Evolutionary conservation across 805 yeast species (phyloP), one percentile per base, ranked within the genome.

Genomic region (Ogataea ramenticola): DNA sequence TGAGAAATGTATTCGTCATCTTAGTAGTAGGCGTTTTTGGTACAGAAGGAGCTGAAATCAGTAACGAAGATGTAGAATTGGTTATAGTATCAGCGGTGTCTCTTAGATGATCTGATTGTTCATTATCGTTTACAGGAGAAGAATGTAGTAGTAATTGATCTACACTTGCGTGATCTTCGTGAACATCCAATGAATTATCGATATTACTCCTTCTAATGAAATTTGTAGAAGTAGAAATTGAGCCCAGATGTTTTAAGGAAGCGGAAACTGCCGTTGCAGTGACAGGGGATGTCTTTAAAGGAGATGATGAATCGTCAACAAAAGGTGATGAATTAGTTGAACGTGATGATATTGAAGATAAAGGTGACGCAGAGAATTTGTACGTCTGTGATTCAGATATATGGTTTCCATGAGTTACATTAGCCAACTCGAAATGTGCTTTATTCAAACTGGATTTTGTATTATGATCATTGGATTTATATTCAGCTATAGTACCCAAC

Each of bases 261-360:
- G 27, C 27, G 6, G 27, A 24, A 24, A 24, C 27, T 7, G 6
- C 10, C 10, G 10, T 10, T 10, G 9, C 30, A 39, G 7, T 19
- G 11, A 59, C 39, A 15, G 64, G 65, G n/a, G 62, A 57, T 3
- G 64, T 61, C 40, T 50, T 53, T 24, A 57, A 34, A 9, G 63
- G 63, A 1, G 64, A 57, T 10, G 62, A 55, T 8, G 45, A 40
- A 49, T 35, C 4, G 36, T 27, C 26, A n/a, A 17, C 27, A 11
- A 27, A 37, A 6, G 31, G 22, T 11, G 33, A 40, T 11, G 57
- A 57, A 8, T 56, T 47, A 9, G 55, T 45, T 21, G 37, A 46
- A 27, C 33, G 39, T 3, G 55, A 51, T 4, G 45, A 35, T 15
- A 43, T 40, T 4, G 49, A 49, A 21, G 54, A 43, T 19, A 47